Conservation (phyloP, 1,284 basidiomycete species). For the Cryptococcus depauperatus region DNA sequence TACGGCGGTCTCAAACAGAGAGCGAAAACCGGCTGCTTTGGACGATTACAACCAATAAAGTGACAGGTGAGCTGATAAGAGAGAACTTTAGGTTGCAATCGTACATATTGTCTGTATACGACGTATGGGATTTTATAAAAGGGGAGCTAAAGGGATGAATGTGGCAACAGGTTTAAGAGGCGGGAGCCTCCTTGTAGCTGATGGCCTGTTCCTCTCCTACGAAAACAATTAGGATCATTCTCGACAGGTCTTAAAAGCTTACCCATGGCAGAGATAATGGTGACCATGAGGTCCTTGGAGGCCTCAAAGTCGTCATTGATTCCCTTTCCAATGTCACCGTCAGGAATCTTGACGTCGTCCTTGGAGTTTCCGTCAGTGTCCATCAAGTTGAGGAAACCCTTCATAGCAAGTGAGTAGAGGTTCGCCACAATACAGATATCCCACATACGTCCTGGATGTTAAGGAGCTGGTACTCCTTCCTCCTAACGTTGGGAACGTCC, state of each 20-base stretch:
- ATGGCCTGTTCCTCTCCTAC: slow-evolving; percentile 63
- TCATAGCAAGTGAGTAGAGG: neutral
- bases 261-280: slow-evolving; percentile 83
- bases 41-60: too few relatives aligned
- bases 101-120: slow-evolving; percentile 12
- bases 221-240: neutral
- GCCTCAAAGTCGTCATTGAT: slow-evolving; percentile 70
- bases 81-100: slow-evolving; percentile 6
- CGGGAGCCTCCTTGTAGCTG: slow-evolving; percentile 71
- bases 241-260: slow-evolving; percentile 26
- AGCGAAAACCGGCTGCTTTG: too few relatives aligned
- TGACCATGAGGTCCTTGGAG: slow-evolving; percentile 73
- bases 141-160: too few relatives aligned
- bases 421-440: slow-evolving; percentile 12
- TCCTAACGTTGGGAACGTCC: slow-evolving; percentile 92
- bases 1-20: too few relatives aligned
- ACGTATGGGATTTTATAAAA: neutral
- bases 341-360: slow-evolving; percentile 93
- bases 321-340: slow-evolving; percentile 69
- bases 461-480: slow-evolving; percentile 88
- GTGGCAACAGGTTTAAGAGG: slow-evolving; percentile 1
- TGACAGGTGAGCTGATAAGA: too few relatives aligned
- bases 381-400: slow-evolving; percentile 88
- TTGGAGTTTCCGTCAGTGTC: slow-evolving; percentile 71
- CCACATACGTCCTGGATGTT: slow-evolving; percentile 70